Conservation (phyloP, 2,329 filamentous ascomycete species). For the Tolypocladium nubicola region DNA sequence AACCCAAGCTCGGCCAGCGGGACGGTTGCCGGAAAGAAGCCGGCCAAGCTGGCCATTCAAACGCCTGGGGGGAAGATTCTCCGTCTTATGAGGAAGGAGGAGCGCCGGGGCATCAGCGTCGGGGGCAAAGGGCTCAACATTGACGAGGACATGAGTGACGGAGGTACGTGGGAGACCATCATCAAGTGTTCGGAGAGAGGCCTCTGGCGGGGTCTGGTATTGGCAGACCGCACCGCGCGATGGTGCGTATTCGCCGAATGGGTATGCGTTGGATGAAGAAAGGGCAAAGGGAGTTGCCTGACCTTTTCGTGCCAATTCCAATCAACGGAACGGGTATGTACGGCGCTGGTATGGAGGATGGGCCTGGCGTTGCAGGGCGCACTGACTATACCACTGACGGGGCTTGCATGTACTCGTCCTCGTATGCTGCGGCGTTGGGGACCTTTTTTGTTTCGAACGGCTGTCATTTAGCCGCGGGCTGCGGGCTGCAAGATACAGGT, state of each 20-base stretch:
- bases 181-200: slow-evolving; percentile 82
- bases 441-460: neutral
- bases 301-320: neutral
- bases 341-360: neutral
- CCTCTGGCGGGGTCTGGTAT: slow-evolving; percentile 69
- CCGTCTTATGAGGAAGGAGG: slow-evolving; percentile 71
- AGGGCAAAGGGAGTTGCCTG: neutral
- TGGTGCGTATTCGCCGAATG: slow-evolving; percentile 94
- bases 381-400: neutral
- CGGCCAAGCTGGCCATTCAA: slow-evolving; percentile 91
- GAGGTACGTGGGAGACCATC: slow-evolving; percentile 77
- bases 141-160: slow-evolving; percentile 53
- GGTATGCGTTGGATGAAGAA: slow-evolving; percentile 41
- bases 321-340: neutral
- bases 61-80: slow-evolving; percentile 91
- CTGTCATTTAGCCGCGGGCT: neutral
- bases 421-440: neutral
- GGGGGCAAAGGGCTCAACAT: slow-evolving; percentile 27
- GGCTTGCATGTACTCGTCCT: neutral
- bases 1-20: slow-evolving; percentile 44
- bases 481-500: neutral
- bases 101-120: slow-evolving; percentile 44
- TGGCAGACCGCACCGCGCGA: slow-evolving; percentile 72
- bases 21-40: slow-evolving; percentile 58
- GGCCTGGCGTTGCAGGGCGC: neutral